A percentile compares a stretch with the other conserved stretches of the same genome.
Evolutionary conservation across 805 yeast species (phyloP).

Genomic region (Myxozyma nipponensis): DNA sequence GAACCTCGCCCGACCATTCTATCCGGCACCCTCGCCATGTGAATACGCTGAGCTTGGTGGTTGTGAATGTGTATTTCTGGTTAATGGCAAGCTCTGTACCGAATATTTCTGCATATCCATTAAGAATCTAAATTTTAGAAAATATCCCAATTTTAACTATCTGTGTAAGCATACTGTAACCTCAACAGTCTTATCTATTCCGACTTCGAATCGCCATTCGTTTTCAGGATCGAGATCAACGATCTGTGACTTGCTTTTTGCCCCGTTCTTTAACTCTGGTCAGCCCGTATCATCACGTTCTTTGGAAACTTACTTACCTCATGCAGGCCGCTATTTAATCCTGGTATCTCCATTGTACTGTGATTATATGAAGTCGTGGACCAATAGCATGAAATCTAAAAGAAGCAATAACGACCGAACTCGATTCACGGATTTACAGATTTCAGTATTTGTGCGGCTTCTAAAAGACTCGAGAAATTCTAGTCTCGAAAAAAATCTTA

Average conservation of each 20-base stretch:
- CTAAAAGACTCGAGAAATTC: too few species aligned
- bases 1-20: constrained; percentile 41
- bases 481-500: too few species aligned
- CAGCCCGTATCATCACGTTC: neutral
- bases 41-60: constrained; percentile 52
- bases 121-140: constrained; percentile 37
- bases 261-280: neutral
- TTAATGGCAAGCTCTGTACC: constrained; percentile 88
- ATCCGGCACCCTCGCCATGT: constrained; percentile 65
- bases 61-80: constrained; percentile 54
- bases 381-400: neutral
- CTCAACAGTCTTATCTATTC: constrained; percentile 47
- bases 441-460: too few species aligned
- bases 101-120: constrained; percentile 82
- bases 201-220: constrained; percentile 79
- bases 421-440: too few species aligned
- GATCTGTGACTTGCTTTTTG: neutral
- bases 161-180: constrained; percentile 41
- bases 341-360: constrained; percentile 5
- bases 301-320: constrained; percentile 1
- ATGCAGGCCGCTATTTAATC: neutral
- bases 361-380: neutral
- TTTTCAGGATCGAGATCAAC: constrained; percentile 37
- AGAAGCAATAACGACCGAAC: too few species aligned
- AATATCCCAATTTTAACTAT: neutral